Conservation (phyloP, 768 basidiomycete genomes). For the Rubroboletus satanas region DNA sequence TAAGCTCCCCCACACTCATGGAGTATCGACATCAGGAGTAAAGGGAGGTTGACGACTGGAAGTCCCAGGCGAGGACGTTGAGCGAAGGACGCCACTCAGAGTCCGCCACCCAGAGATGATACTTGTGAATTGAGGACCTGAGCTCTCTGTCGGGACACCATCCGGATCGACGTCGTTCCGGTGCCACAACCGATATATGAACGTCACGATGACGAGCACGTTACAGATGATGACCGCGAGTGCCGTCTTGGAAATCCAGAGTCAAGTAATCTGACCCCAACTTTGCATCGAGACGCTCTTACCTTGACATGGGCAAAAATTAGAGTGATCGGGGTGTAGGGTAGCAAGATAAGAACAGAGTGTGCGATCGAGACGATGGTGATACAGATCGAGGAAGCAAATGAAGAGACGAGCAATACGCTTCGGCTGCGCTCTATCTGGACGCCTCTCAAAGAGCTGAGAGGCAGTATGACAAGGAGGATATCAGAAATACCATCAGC, state of each 20-base stretch:
- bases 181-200: conserved; percentile 4
- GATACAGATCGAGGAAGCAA: conserved; percentile 12
- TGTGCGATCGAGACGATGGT: conserved; percentile 7
- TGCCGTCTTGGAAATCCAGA: conserved; percentile 6
- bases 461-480: conserved; percentile 3
- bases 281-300: neutral
- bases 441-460: neutral
- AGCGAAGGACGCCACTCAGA: too few species aligned
- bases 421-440: neutral
- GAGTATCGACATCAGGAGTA: too few species aligned
- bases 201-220: conserved; percentile 6
- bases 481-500: conserved; percentile 13
- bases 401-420: conserved; percentile 7
- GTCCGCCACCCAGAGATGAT: neutral
- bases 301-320: conserved; percentile 15
- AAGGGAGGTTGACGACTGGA: too few species aligned
- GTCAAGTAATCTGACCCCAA: neutral
- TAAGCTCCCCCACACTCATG: too few species aligned
- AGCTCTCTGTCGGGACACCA: too few species aligned
- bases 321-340: neutral
- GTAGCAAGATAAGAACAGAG: neutral
- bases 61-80: neutral
- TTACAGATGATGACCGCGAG: conserved; percentile 11
- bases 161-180: neutral
- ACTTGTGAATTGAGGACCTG: neutral